Evolutionary conservation across 768 basidiomycete species (phyloP).

Genomic region (Termitomyces sp.): DNA sequence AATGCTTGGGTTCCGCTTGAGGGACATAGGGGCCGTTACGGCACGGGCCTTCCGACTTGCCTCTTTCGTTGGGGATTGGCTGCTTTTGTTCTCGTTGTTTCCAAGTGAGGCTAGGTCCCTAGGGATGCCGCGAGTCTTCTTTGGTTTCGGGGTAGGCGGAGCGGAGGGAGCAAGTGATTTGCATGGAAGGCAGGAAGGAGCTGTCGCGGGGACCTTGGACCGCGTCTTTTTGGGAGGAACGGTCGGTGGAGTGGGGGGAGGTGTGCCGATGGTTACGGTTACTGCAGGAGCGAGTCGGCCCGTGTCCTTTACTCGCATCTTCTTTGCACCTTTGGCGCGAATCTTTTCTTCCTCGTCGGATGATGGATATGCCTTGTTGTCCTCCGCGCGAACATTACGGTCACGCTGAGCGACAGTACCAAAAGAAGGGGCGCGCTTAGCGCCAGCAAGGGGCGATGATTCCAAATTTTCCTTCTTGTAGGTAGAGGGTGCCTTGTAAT

Average conservation of each 20-base stretch:
- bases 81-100: neutral
- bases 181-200: constrained; percentile 16
- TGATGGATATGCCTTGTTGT: constrained; percentile 46
- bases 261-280: constrained; percentile 20
- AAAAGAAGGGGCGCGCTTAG: constrained; percentile 63
- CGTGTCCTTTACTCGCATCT: constrained; percentile 38
- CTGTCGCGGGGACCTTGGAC: constrained; percentile 19
- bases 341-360: constrained; percentile 77
- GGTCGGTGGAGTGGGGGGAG: constrained; percentile 16
- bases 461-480: constrained; percentile 16
- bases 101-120: neutral
- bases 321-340: constrained; percentile 60
- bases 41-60: constrained; percentile 14
- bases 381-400: constrained; percentile 13
- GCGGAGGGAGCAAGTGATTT: neutral
- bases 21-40: constrained; percentile 37
- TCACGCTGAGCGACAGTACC: constrained; percentile 34
- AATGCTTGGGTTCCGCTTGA: constrained; percentile 60
- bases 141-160: constrained; percentile 20
- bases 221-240: constrained; percentile 13
- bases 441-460: constrained; percentile 19
- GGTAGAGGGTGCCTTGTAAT: constrained; percentile 16
- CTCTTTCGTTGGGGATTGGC: constrained; percentile 1
- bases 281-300: constrained; percentile 16
- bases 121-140: constrained; percentile 4